Evolutionary conservation across 2,329 filamentous ascomycete species (phyloP), one percentile per base, ranked within the genome.

Genomic region (Penicillium brevicompactum): DNA sequence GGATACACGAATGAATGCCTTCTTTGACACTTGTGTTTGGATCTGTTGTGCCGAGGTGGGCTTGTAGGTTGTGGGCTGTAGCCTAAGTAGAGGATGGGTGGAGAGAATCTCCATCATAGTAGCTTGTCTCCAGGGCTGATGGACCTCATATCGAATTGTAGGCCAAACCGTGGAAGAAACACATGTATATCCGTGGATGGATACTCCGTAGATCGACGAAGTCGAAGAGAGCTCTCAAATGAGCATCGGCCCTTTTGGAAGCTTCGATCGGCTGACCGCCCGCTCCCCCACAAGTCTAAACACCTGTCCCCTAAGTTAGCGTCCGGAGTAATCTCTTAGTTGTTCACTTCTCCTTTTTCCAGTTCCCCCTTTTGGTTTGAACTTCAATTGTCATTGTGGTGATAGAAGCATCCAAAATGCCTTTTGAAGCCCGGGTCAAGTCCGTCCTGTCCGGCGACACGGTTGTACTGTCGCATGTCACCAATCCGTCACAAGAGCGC

Each of bases 381-480:
- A 40, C 47, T 48, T 49, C 37, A 47, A 31, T 54, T 58, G 45
- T 58, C 42, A 55, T 57, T 50, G 58, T 46, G 56, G 57, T 43
- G 31, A 31, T 46, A 31, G 55, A 49, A 51, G 51, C 65, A n/a
- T n/a, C n/a, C n/a, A 72, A 60, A 61, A 73, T 76, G 73, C 69
- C 74, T 62, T 64, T 79, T 53, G 74, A 83, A 79, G 82, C 87
- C 72, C 89, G 87, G 69, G 92, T 97, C 76, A 99, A 99, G 83
- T 91, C 89, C 73, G 91, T 96, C 65, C 81, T 95, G 70, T 97
- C 92, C 70, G 94, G 94, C 69, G 94, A 97, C 80, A 96, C 92
- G 27, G 78, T 97, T 66, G 81, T 97, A 62, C 80, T 97, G 69
- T 86, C 88, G 67, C 91, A 90, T 76, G 82, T 90, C 71, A 88